Percentiles rank a stretch among this genome's conserved stretches.
Evolutionary conservation across 441 rosid species (phyloP).

Genomic region (Gossypium gossypioides): DNA sequence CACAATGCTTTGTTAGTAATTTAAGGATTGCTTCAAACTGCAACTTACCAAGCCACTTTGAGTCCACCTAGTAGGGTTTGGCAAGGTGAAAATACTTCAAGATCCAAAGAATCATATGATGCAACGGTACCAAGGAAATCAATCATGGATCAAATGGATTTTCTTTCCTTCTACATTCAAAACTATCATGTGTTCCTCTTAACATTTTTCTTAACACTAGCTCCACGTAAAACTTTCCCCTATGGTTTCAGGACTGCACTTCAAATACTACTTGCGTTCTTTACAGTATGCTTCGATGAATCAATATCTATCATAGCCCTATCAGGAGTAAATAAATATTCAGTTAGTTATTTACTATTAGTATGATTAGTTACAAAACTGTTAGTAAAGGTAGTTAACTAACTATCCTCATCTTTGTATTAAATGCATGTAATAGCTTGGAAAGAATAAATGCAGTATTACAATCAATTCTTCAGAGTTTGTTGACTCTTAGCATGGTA

Average conservation of each 20-base stretch:
- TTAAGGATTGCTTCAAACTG: constrained; percentile 19
- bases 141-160: neutral
- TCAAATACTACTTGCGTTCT: neutral
- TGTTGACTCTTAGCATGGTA: too few species aligned
- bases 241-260: neutral
- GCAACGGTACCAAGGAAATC: neutral
- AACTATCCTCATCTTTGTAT: too few species aligned
- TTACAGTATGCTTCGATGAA: neutral
- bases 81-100: constrained; percentile 10
- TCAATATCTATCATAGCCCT: neutral
- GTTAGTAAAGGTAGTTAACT: too few species aligned
- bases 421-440: too few species aligned
- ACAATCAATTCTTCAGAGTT: too few species aligned
- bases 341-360: too few species aligned
- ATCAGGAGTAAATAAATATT: too few species aligned
- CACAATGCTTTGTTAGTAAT: constrained; percentile 19
- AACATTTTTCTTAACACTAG: neutral
- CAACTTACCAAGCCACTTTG: constrained; percentile 25
- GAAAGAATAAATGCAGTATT: too few species aligned
- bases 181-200: neutral
- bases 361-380: too few species aligned
- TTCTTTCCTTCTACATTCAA: neutral
- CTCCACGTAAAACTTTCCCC: neutral
- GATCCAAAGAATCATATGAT: neutral
- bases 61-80: constrained; percentile 23